Evolutionary conservation across 2,329 filamentous ascomycete species (phyloP).

Genomic region (Trichoderma cornu-damae): DNA sequence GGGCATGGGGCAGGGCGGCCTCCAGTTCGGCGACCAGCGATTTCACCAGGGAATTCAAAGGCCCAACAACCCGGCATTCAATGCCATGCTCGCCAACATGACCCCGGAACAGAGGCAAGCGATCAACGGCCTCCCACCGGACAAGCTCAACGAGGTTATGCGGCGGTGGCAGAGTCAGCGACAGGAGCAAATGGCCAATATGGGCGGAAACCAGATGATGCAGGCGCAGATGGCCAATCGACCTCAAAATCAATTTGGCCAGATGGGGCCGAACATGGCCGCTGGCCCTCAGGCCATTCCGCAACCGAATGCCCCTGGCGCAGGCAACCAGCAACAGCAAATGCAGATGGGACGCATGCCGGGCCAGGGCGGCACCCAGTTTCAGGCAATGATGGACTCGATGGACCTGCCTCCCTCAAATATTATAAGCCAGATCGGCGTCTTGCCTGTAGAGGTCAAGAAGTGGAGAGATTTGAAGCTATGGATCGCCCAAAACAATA

Average conservation of each 20-base stretch:
- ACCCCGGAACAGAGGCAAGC: slow-evolving; percentile 42
- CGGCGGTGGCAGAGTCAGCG: slow-evolving; percentile 43
- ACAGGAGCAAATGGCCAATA: slow-evolving; percentile 30
- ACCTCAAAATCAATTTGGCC: slow-evolving; percentile 29
- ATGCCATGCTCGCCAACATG: slow-evolving; percentile 42
- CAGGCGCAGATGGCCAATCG: slow-evolving; percentile 33
- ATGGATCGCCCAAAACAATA: slow-evolving; percentile 38
- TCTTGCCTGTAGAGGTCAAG: slow-evolving; percentile 41
- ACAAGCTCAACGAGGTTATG: slow-evolving; percentile 50
- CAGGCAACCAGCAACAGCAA: slow-evolving; percentile 26
- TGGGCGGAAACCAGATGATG: slow-evolving; percentile 31
- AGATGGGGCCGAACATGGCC: slow-evolving; percentile 31
- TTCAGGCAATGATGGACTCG: slow-evolving; percentile 41
- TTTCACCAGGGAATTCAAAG: slow-evolving; percentile 51
- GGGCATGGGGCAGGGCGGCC: slow-evolving; percentile 41
- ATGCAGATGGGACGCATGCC: slow-evolving; percentile 28
- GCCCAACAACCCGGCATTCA: slow-evolving; percentile 40
- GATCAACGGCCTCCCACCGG: slow-evolving; percentile 41
- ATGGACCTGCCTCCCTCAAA: slow-evolving; percentile 44
- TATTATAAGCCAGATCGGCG: slow-evolving; percentile 30
- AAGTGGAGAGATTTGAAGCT: slow-evolving; percentile 46
- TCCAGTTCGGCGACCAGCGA: slow-evolving; percentile 47
- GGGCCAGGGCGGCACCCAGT: slow-evolving; percentile 30
- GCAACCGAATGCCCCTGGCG: slow-evolving; percentile 27
- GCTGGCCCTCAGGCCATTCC: slow-evolving; percentile 30